Conservation (phyloP, 2,329 filamentous ascomycete genomes). For the Cercospora sesami region DNA sequence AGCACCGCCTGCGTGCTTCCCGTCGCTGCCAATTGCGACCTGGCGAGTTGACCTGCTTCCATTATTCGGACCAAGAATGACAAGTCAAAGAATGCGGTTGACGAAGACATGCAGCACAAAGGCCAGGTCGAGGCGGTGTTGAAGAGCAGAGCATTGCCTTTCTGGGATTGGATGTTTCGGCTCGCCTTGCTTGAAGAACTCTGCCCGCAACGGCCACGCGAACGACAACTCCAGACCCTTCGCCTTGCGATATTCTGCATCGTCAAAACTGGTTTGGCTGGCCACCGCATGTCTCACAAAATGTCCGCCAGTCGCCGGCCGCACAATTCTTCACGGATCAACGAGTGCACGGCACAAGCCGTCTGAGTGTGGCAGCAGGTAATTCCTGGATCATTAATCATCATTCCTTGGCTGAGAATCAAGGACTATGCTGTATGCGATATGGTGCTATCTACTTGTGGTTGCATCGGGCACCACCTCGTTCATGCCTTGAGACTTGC, state of each 20-base stretch:
- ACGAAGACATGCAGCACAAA: not conserved
- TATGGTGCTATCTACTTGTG: not conserved
- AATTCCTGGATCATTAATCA: not conserved
- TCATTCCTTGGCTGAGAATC: not conserved
- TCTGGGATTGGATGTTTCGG: not conserved
- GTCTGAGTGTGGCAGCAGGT: not conserved
- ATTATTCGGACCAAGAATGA: not conserved
- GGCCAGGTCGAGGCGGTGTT: not conserved
- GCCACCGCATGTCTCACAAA: not conserved
- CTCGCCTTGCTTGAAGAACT: not conserved
- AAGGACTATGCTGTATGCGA: not conserved
- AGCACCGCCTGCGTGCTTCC: not conserved
- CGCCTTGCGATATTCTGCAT: not conserved
- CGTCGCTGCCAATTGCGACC: not conserved
- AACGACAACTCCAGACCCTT: not conserved
- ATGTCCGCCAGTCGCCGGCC: not conserved
- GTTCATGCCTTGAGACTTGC: slow-evolving; percentile 6
- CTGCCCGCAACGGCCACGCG: not conserved
- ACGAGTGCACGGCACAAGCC: not conserved
- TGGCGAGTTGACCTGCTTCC: not conserved
- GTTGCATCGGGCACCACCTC: not conserved
- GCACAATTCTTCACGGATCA: not conserved
- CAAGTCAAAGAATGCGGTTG: not conserved
- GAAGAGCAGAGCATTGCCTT: not conserved
- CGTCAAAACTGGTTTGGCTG: not conserved